A percentile compares a stretch with the other conserved stretches of the same genome.
Evolutionary conservation across 2,329 filamentous ascomycete genomes (phyloP).

Genomic region (Colletotrichum sublineola): DNA sequence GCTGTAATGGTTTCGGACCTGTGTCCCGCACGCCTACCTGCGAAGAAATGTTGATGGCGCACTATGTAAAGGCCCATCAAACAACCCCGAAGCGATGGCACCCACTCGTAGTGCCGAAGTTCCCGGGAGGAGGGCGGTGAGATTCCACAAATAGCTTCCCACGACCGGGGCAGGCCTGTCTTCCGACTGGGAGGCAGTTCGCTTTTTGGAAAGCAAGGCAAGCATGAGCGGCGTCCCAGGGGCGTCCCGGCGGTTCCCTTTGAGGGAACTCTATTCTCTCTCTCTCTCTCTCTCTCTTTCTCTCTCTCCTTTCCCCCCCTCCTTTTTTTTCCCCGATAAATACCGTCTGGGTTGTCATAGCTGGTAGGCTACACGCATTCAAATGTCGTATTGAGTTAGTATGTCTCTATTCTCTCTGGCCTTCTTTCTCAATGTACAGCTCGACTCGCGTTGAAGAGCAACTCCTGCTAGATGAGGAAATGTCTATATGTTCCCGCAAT

Average conservation of each 20-base stretch:
- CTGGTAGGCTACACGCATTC: not conserved
- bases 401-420: not conserved
- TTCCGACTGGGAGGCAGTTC: too few relatives aligned
- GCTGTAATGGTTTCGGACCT: too few relatives aligned
- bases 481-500: not conserved
- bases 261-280: conserved; percentile 17
- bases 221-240: conserved; percentile 1
- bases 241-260: conserved; percentile 13
- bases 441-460: not conserved
- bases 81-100: too few relatives aligned
- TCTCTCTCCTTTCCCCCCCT: too few relatives aligned
- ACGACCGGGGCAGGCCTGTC: not conserved
- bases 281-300: too few relatives aligned
- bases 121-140: too few relatives aligned
- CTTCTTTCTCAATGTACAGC: not conserved
- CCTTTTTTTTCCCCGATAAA: too few relatives aligned
- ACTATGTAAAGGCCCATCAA: too few relatives aligned
- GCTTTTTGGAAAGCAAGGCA: not conserved
- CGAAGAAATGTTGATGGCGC: too few relatives aligned
- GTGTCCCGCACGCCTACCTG: too few relatives aligned
- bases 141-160: not conserved
- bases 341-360: not conserved
- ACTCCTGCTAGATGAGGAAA: not conserved
- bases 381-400: not conserved
- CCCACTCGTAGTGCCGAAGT: too few relatives aligned